Evolutionary conservation across 202 grass and related monocot species (phyloP).

Genomic region (Panicum virgatum): DNA sequence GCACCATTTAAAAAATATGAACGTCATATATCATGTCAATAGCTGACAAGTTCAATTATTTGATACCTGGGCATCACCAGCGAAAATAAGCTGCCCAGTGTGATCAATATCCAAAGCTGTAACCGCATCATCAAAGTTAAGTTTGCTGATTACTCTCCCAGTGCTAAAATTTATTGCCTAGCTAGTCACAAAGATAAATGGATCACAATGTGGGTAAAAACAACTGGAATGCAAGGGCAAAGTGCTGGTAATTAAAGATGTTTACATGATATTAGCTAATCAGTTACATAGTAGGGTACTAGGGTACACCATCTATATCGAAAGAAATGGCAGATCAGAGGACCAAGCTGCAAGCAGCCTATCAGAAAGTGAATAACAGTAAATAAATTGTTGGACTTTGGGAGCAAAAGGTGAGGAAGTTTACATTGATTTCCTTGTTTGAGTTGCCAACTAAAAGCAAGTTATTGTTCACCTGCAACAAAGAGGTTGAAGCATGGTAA

Average conservation of each 20-base stretch:
- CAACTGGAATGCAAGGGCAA: constrained; percentile 6
- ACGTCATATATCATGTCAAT: constrained; percentile 19
- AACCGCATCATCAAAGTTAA: constrained; percentile 87
- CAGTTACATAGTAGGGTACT: background rate
- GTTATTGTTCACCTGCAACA: constrained; percentile 96
- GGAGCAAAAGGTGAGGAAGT: constrained; percentile 28
- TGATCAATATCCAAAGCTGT: constrained; percentile 96
- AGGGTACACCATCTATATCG: background rate
- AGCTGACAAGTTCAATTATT: constrained; percentile 23
- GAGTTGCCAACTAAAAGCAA: constrained; percentile 86
- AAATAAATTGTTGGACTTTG: background rate
- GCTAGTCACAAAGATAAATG: constrained; percentile 39
- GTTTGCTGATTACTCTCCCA: constrained; percentile 87
- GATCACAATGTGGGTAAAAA: constrained; percentile 25
- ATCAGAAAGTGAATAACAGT: background rate
- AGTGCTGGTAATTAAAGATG: background rate
- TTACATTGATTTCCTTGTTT: constrained; percentile 95
- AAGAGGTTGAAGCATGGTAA: constrained; percentile 37
- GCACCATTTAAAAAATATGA: constrained; percentile 39
- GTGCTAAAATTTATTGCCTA: constrained; percentile 99
- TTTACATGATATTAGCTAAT: constrained; percentile 37
- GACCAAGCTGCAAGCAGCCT: background rate
- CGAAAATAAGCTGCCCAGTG: constrained; percentile 89
- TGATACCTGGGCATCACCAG: constrained; percentile 84
- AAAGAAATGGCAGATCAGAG: constrained; percentile 22